These are phyloP conservation scores for Citrus unshiu DNA, from an alignment of 345 rosid species.

Conservation along the genomic window DNA sequence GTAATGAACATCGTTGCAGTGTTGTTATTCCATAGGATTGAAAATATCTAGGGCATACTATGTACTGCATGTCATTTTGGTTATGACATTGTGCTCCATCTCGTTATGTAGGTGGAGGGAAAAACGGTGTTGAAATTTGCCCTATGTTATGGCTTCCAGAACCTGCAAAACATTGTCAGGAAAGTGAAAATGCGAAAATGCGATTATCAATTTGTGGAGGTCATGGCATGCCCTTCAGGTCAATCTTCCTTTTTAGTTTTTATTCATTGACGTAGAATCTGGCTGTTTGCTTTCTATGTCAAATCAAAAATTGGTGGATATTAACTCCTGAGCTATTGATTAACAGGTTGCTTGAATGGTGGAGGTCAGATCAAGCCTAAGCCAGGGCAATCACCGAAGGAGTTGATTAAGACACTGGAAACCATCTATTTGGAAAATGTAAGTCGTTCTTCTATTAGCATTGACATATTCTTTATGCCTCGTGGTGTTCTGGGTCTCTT, in stretches of 20 bases:
- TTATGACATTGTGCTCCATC: constrained; percentile 11
- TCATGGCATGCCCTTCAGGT: constrained; percentile 99
- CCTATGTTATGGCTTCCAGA: constrained; percentile 85
- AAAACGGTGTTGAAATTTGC: constrained; percentile 74
- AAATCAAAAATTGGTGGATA: neutral
- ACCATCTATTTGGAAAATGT: constrained; percentile 70
- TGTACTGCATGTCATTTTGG: neutral
- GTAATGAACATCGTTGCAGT: neutral
- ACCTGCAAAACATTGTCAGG: constrained; percentile 87
- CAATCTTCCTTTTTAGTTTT: neutral
- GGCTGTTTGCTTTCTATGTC: neutral
- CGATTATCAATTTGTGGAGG: constrained; percentile 91
- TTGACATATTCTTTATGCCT: neutral
- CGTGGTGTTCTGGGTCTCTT: neutral
- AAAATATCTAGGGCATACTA: neutral
- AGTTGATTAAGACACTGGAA: constrained; percentile 64
- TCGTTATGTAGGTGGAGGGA: constrained; percentile 63
- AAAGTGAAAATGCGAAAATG: constrained; percentile 71
- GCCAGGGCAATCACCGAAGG: constrained; percentile 71
- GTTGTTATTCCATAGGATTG: neutral
- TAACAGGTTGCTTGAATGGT: constrained; percentile 84
- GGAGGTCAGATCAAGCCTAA: constrained; percentile 96
- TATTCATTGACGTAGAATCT: neutral
- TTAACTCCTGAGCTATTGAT: constrained; percentile 1
- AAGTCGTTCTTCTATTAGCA: constrained; percentile 19